Base-by-base conservation (phyloP, 2,329 filamentous ascomycete species). In the Fusarium sp. region DNA sequence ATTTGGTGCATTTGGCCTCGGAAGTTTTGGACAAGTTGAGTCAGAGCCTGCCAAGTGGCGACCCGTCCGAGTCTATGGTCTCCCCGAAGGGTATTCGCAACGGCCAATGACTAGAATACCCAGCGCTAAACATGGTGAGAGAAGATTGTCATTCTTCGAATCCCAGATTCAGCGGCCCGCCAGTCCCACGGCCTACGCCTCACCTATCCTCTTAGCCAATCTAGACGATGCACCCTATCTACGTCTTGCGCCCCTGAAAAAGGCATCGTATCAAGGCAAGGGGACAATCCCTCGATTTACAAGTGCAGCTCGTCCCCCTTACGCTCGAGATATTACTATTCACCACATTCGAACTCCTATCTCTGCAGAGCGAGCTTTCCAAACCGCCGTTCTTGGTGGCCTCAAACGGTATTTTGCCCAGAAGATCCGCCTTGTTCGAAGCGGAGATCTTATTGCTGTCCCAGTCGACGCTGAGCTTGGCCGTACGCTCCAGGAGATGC, bases 391-490 rank as follows among this genome's bases (percentile, higher is more conserved):
- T 9, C 92, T 98, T 75, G 92, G 94, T 23, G 95, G 94, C 1
- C 83, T 99, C 46, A 98, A 98, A 80, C 90, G 91, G 43, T 92
- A 98, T 79, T 98, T 99, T 80, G 93, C 97, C 73, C 90, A 90
- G 62, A 94, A 93, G 77, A 89, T 93, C 64, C 90, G 96, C 8
- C 88, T 98, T 18, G 89, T 98, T 43, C 95, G 95, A 78, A 91
- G 90, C 44, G 96, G 95, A 6, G 96, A 99, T 82, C 84, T 98
- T 18, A 91, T 99, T 60, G 95, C 94, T 23, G 92, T 99, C 18
- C 92, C 94, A 6, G 91, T 99, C 33, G 96, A 99, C 78, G 94
- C 95, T 60, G 90, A 92, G 59, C 87, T 98, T 4, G 96, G 95
- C 6, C 90, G 92, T 64, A 93, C 93, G 5, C 87, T 98, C 7